Conservation (phyloP, 1,284 basidiomycete species). For the Moesziomyces antarcticus region DNA sequence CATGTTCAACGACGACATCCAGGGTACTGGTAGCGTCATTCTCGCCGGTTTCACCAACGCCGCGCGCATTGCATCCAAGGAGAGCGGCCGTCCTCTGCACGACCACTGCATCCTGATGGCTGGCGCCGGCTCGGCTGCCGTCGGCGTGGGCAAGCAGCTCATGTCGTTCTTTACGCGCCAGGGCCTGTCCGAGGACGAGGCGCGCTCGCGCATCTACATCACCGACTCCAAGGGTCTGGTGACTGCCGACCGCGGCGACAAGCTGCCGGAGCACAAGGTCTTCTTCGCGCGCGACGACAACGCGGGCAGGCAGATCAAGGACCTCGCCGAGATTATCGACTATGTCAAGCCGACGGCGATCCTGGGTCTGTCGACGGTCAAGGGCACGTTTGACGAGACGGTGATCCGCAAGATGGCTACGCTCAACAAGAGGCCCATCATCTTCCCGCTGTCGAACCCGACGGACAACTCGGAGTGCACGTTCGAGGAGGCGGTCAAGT, state of each 20-base stretch:
- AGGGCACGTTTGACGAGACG: constrained; percentile 80
- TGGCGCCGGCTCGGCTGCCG: constrained; percentile 86
- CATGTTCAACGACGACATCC: constrained; percentile 82
- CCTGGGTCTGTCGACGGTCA: constrained; percentile 87
- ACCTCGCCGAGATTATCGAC: constrained; percentile 81
- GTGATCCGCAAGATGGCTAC: constrained; percentile 85
- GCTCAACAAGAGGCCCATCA: constrained; percentile 86
- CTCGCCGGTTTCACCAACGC: constrained; percentile 91
- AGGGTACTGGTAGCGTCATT: constrained; percentile 76
- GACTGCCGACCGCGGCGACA: constrained; percentile 62
- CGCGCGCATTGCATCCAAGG: constrained; percentile 79
- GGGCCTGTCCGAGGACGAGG: constrained; percentile 62
- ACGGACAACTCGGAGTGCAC: constrained; percentile 78
- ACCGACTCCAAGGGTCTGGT: constrained; percentile 66
- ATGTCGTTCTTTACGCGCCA: constrained; percentile 64
- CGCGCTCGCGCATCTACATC: constrained; percentile 62
- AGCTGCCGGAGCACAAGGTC: constrained; percentile 61
- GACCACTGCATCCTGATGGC: constrained; percentile 91
- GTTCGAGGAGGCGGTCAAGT: constrained; percentile 83
- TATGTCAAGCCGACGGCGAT: constrained; percentile 91
- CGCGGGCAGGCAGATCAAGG: constrained; percentile 58
- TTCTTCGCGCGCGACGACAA: constrained; percentile 65
- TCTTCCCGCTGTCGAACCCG: constrained; percentile 97
- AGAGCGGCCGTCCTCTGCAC: constrained; percentile 76
- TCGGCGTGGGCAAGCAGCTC: constrained; percentile 73